phyloP scores from a whole-genome alignment of 192 early-diverging fungal species.

The Piromyces finnis region DNA sequence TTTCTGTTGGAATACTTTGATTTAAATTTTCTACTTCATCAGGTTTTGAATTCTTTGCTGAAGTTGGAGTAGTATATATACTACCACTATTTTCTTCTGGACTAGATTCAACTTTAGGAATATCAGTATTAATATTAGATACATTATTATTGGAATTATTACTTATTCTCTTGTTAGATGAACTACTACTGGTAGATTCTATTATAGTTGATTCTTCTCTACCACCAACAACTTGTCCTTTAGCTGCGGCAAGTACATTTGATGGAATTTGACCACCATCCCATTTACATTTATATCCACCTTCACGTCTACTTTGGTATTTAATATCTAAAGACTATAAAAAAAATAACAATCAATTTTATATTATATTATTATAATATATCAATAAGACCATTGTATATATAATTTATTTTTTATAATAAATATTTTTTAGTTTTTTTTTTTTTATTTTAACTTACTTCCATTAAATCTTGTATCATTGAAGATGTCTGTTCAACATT shows the following conservation, averaged over 20 bases:
- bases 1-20: too few species aligned
- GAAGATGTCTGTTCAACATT: background rate
- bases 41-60: background rate
- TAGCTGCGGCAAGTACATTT: background rate
- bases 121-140: background rate
- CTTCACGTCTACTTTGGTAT: background rate
- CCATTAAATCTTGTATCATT: background rate
- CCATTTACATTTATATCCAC: background rate
- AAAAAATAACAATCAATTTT: too few species aligned
- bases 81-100: background rate
- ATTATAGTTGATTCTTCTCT: background rate
- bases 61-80: background rate
- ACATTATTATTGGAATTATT: background rate
- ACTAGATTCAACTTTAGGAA: background rate
- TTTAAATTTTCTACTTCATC: too few species aligned
- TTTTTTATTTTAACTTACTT: background rate
- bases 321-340: background rate
- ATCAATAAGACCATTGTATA: too few species aligned
- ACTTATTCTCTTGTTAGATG: background rate
- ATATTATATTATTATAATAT: too few species aligned
- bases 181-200: background rate
- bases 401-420: too few species aligned
- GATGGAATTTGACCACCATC: background rate
- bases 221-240: background rate
- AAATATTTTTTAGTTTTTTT: too few species aligned